Percentiles rank a stretch among this genome's conserved stretches.
Evolutionary conservation across 176 grass and related monocot species (phyloP).

Genomic region (Aegilops umbellulata): DNA sequence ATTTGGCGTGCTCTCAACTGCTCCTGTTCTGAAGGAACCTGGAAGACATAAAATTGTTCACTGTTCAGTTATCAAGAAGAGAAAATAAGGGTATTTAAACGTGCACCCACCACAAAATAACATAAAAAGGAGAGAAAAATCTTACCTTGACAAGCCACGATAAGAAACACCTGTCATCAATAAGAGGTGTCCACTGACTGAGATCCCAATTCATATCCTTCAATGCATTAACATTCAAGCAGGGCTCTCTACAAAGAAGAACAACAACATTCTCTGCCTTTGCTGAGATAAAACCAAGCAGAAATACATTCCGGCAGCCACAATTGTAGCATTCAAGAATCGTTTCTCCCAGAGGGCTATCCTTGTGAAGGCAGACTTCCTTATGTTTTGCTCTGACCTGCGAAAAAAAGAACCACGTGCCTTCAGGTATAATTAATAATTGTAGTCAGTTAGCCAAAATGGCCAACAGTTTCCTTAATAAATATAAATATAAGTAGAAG

Average conservation of each 20-base stretch:
- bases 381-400: constrained; percentile 98
- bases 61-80: constrained; percentile 12
- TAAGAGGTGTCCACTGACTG: constrained; percentile 98
- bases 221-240: constrained; percentile 93
- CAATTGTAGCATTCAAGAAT: constrained; percentile 99
- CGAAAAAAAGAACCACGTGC: constrained; percentile 16
- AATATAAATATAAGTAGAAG: background rate
- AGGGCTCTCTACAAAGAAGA: constrained; percentile 98
- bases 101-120: background rate
- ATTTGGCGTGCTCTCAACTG: constrained; percentile 95
- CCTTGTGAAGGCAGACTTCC: constrained; percentile 98
- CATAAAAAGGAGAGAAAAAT: constrained; percentile 11
- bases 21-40: constrained; percentile 98
- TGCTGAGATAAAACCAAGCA: constrained; percentile 99
- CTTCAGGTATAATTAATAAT: constrained; percentile 3
- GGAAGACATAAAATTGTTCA: constrained; percentile 29
- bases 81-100: background rate
- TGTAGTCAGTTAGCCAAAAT: background rate
- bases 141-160: constrained; percentile 97
- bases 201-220: constrained; percentile 99
- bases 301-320: constrained; percentile 96
- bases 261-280: constrained; percentile 97
- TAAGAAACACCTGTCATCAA: constrained; percentile 96
- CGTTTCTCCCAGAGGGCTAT: constrained; percentile 93
- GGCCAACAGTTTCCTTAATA: background rate